Evolutionary conservation across 805 yeast genomes (phyloP), one percentile per base, ranked within the genome.

Genomic region (Lachancea sp.): DNA sequence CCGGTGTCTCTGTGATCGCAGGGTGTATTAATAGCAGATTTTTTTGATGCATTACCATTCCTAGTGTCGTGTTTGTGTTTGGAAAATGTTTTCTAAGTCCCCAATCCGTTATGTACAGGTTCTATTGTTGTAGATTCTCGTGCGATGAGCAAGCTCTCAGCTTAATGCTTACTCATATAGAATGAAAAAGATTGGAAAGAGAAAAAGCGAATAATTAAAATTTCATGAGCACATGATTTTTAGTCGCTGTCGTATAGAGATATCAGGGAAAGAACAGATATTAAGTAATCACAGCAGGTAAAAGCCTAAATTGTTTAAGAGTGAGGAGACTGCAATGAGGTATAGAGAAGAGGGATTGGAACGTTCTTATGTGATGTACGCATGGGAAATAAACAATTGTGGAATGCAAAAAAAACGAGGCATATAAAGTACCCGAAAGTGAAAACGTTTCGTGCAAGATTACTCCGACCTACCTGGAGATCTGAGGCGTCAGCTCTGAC

Each of bases 1-100:
- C 64, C 32, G 78, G 80, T 29, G 72, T 70, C 0, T 80, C 74
- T 9, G 80, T 83, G 35, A 75, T 70, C 6, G 83, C 80, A 15
- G 87, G 87, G 52, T 80, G 87, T 40, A 80, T 68, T 36, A 80
- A 64, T 20, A 80, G 59, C 40, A 79, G 60, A 29, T 55, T 56
- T 8, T 41, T 41, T 37, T 48, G 46, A 19, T 41, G 38, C 17
- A 26, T 16, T 8, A 43, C 22, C 49, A 43, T 47, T 22, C 22
- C 17, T 7, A 9, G 20, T 16, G 12, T 12, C 18, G 8, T 17
- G 15, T 8, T 21, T 30, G 16, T 17, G 15, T 17, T 29, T 9
- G 12, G 8, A 7, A 29, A 29, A 13, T n/a, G 17, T 12, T 19
- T 19, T 8, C 34, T 19, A 31, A 12, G 23, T 28, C 25, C 25